Percentiles rank a stretch among this genome's conserved stretches.
Conservation (phyloP, 1,284 basidiomycete genomes). For the Inonotus hispidus region DNA sequence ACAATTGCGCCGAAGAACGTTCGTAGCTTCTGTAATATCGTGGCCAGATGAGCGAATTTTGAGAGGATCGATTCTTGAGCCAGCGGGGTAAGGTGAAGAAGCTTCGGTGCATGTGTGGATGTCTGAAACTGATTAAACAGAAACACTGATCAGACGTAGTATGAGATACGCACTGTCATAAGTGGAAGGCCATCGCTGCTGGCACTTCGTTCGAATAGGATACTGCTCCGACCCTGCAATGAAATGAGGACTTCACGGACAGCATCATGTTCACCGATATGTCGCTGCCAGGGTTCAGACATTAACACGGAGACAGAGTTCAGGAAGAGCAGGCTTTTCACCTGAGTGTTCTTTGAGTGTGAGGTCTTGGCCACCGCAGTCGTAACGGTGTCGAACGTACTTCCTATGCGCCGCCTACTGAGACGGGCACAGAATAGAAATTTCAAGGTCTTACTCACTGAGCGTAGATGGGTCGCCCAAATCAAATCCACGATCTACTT, state of each 20-base stretch:
- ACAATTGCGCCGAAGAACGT: constrained; percentile 36
- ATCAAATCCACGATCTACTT: constrained; percentile 43
- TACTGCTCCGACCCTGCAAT: constrained; percentile 61
- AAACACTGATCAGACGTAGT: neutral
- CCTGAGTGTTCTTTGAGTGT: neutral
- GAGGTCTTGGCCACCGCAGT: constrained; percentile 2
- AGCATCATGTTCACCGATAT: constrained; percentile 66
- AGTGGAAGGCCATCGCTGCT: constrained; percentile 27
- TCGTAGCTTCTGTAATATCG: constrained; percentile 55
- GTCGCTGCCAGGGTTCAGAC: constrained; percentile 37
- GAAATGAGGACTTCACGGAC: constrained; percentile 70
- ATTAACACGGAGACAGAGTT: neutral
- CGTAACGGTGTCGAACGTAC: constrained; percentile 37
- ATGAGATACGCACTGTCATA: constrained; percentile 20
- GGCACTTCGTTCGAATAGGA: constrained; percentile 45
- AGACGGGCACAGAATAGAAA: neutral
- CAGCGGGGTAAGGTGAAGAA: constrained; percentile 58
- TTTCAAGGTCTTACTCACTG: constrained; percentile 33
- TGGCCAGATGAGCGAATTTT: constrained; percentile 50
- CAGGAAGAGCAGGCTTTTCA: neutral
- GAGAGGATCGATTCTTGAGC: constrained; percentile 60
- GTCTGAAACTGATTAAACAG: constrained; percentile 32
- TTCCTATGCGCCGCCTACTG: constrained; percentile 34
- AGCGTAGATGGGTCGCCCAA: constrained; percentile 64
- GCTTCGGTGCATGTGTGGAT: constrained; percentile 45